Evolutionary conservation across 2,329 filamentous ascomycete genomes (phyloP), one percentile per base, ranked within the genome.

Genomic region (Ilyonectria robusta): DNA sequence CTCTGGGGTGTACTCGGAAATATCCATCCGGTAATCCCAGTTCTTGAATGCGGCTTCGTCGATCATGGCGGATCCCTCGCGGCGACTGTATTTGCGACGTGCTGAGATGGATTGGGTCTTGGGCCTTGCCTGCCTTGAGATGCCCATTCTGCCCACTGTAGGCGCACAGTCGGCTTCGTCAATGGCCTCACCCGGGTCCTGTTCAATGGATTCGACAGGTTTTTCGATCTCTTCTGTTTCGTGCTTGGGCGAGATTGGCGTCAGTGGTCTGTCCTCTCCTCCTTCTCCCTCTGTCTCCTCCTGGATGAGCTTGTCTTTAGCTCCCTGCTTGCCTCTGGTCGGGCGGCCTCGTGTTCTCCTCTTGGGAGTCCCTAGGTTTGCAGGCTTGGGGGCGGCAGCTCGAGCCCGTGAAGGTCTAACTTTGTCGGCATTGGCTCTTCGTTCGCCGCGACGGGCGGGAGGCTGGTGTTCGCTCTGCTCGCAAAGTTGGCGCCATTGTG

Each of bases 381-480:
- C 67, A 11, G 79, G 37, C 61, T 78, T 82, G 3, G 73, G 72
- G 57, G 73, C 76, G 37, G 83, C 72, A 21, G 82, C 72, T 62
- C 83, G 81, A 15, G 82, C 68, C 66, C 84, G 80, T 7, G 83
- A 72, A 6, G 82, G 77, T 68, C 84, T 88, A 2, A 85, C 81
- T 72, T 83, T 87, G 10, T 89, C 85, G 59, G 85, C 84, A 70
- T 90, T 88, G 31, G 89, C 89, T 68, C 93, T 89, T 71, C 92
- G 87, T 81, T 96, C 93, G 60, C 97, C 96, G 78, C 96, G 91
- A 76, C 91, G 91, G 6, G 96, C 96, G 0, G 96, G 96, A 10
- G 96, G 96, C 76, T 98, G 96, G 79, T 99, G 94, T 75, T 97
- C 95, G 78, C 94, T 95, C 81, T 98, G 94, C 70, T 98, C 93